phyloP scores from a whole-genome alignment of 202 grass and related monocot species.

The Eragrostis tef region DNA sequence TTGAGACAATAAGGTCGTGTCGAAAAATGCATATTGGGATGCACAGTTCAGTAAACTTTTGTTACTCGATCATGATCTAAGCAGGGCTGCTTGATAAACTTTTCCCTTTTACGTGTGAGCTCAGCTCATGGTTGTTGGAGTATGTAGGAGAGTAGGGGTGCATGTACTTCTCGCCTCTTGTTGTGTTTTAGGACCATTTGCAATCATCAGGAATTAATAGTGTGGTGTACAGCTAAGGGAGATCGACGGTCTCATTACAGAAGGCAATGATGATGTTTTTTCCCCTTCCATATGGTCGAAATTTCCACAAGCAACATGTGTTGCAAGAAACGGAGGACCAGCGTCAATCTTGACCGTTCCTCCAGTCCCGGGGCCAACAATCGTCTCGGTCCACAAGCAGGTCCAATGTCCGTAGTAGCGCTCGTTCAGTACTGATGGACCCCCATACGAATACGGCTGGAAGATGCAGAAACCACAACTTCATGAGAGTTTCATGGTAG shows the following conservation, averaged over 20 bases:
- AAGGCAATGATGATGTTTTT: slow-evolving; percentile 32
- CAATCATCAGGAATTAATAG: slow-evolving; percentile 22
- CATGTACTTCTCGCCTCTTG: neutral
- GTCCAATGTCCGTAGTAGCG: neutral
- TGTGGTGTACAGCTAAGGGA: neutral
- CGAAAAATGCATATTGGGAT: no score
- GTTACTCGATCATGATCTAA: neutral
- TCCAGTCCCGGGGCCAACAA: neutral
- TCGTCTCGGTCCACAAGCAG: neutral
- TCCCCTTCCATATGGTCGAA: neutral
- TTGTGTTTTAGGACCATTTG: slow-evolving; percentile 34
- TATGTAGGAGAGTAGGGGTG: neutral
- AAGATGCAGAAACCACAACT: neutral
- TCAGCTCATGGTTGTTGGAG: neutral
- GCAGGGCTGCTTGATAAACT: neutral
- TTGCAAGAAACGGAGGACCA: slow-evolving; percentile 30
- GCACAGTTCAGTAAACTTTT: neutral
- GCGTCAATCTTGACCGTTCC: neutral
- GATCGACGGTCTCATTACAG: slow-evolving; percentile 9
- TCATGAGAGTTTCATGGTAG: neutral
- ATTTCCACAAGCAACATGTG: slow-evolving; percentile 38
- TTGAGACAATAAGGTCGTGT: neutral
- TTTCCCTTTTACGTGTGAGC: neutral
- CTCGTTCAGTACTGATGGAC: neutral
- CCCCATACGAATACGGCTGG: neutral